Evolutionary conservation across 306 rosid species (phyloP).

Genomic region (Ormosia semicastrata): DNA sequence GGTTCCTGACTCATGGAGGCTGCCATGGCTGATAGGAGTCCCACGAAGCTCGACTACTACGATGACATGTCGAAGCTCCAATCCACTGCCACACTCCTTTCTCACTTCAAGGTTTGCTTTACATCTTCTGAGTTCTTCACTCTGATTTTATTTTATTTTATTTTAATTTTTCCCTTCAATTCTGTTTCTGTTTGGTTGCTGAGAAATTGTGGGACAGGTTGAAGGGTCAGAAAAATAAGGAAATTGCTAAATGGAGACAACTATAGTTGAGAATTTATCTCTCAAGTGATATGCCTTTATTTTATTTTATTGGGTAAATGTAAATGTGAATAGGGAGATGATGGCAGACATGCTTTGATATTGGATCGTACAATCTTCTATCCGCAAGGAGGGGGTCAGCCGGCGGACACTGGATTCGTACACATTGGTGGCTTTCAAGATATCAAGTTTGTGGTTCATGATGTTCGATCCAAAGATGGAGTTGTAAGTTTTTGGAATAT

Average conservation of each 20-base stretch:
- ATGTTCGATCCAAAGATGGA: slow-evolving; percentile 70
- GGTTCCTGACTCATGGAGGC: neutral
- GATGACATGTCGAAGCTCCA: slow-evolving; percentile 65
- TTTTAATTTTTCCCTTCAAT: neutral
- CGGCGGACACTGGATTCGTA: slow-evolving; percentile 63
- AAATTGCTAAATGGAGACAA: neutral
- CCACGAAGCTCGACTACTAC: slow-evolving; percentile 66
- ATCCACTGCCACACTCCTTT: slow-evolving; percentile 50
- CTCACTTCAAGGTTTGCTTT: slow-evolving; percentile 42
- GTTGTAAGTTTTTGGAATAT: slow-evolving; percentile 41
- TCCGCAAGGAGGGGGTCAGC: slow-evolving; percentile 95
- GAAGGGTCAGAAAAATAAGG: neutral
- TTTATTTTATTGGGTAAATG: neutral
- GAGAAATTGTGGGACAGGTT: neutral
- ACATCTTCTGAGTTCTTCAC: neutral
- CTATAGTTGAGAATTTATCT: neutral
- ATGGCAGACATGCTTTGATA: slow-evolving; percentile 56
- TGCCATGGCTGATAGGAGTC: slow-evolving; percentile 46
- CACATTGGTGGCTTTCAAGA: slow-evolving; percentile 22
- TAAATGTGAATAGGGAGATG: slow-evolving; percentile 44
- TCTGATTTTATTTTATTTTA: too few relatives aligned
- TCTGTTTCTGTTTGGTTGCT: slow-evolving; percentile 27
- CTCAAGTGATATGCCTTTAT: neutral
- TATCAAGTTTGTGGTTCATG: slow-evolving; percentile 54
- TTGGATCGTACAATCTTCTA: slow-evolving; percentile 70